Percentiles rank a stretch among this genome's conserved stretches.
These are phyloP conservation scores for Coemansia sp. DNA, from an alignment of 192 early-diverging fungal species.

Conservation along the genomic window DNA sequence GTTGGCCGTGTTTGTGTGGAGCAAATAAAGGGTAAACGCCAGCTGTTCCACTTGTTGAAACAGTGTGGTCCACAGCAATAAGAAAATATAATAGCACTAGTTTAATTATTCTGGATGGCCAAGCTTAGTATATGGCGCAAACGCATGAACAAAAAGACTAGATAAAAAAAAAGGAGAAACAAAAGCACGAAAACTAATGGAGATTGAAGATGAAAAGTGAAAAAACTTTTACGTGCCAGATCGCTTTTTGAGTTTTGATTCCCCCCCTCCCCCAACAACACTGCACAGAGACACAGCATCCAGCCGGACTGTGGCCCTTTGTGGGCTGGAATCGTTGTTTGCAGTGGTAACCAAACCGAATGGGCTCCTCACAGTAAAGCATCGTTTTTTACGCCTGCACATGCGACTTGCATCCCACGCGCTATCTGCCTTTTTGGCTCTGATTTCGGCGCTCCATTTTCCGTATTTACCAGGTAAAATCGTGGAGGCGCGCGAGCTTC, in stretches of 20 bases:
- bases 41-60: background rate
- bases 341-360: too few relatives aligned
- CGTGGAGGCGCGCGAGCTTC: too few relatives aligned
- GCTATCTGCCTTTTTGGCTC: too few relatives aligned
- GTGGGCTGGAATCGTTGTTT: background rate
- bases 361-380: too few relatives aligned
- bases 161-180: background rate
- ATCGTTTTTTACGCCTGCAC: too few relatives aligned
- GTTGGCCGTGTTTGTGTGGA: conserved; percentile 7
- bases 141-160: background rate
- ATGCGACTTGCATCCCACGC: too few relatives aligned
- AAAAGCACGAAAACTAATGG: conserved; percentile 2
- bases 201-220: background rate
- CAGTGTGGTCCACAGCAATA: background rate
- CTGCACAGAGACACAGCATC: background rate
- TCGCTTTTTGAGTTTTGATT: background rate
- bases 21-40: background rate
- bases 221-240: conserved; percentile 8
- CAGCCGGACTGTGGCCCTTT: background rate
- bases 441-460: too few relatives aligned
- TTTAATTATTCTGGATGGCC: too few relatives aligned
- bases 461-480: too few relatives aligned
- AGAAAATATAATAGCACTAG: background rate
- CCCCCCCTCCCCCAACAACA: background rate
- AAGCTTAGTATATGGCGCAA: too few relatives aligned